phyloP scores from a whole-genome alignment of 176 grass and related monocot species.

The Eleusine coracana region DNA sequence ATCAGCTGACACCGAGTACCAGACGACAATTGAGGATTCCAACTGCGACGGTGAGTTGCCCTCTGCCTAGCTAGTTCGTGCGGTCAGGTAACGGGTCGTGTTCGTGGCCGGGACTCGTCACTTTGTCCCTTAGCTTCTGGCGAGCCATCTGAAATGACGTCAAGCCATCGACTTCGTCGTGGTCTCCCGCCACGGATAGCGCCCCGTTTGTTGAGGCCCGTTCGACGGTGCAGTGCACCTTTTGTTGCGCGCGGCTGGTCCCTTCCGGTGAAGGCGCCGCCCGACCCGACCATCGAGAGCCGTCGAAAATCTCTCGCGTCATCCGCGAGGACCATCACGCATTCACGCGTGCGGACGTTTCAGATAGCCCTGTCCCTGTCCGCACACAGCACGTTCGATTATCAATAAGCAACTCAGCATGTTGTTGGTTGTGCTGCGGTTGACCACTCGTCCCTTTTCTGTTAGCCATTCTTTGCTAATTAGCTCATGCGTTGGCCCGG shows the following conservation, averaged over 20 bases:
- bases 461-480: neutral
- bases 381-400: neutral
- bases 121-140: constrained; percentile 17
- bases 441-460: neutral
- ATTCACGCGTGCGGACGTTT: neutral
- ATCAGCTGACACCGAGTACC: neutral
- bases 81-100: constrained; percentile 25
- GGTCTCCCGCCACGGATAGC: constrained; percentile 5
- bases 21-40: neutral
- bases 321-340: neutral
- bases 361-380: constrained; percentile 5
- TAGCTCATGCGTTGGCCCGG: neutral
- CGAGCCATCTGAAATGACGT: constrained; percentile 25
- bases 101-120: neutral
- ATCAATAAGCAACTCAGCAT: neutral
- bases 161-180: neutral
- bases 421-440: neutral
- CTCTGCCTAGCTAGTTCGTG: neutral
- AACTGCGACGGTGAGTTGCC: neutral
- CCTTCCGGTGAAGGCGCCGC: neutral
- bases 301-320: constrained; percentile 14
- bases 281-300: neutral
- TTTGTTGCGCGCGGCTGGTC: neutral
- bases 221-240: neutral
- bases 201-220: constrained; percentile 13